Evolutionary conservation across 768 basidiomycete genomes (phyloP).

Genomic region (Russula earlei): DNA sequence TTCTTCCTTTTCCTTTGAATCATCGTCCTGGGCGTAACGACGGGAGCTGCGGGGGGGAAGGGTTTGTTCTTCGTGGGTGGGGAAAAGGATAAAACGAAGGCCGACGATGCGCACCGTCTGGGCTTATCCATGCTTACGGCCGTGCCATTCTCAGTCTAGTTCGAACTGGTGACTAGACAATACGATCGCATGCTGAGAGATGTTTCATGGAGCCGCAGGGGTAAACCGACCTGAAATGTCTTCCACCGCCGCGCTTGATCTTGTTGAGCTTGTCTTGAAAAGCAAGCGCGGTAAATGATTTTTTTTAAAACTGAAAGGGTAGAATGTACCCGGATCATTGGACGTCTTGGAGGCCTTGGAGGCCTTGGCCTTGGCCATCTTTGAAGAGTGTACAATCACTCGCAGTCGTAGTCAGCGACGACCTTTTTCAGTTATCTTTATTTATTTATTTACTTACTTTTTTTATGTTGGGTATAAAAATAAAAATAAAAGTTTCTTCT

Average conservation of each 20-base stretch:
- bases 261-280: conserved; percentile 35
- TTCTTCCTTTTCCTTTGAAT: conserved; percentile 37
- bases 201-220: not conserved
- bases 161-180: conserved; percentile 18
- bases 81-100: not conserved
- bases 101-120: conserved; percentile 10
- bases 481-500: too few relatives aligned
- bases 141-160: conserved; percentile 25
- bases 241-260: conserved; percentile 35
- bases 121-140: conserved; percentile 23
- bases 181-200: conserved; percentile 11
- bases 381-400: not conserved
- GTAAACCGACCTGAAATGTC: conserved; percentile 30
- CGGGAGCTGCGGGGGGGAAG: not conserved
- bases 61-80: not conserved
- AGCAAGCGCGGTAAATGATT: not conserved
- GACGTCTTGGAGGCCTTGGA: too few relatives aligned
- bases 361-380: too few relatives aligned
- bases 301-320: too few relatives aligned
- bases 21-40: conserved; percentile 24
- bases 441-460: not conserved
- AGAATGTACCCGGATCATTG: too few relatives aligned
- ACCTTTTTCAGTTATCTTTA: not conserved
- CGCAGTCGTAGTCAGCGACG: too few relatives aligned
- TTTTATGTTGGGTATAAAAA: too few relatives aligned